Evolutionary conservation across 176 grass and related monocot species (phyloP).

Genomic region (Phoenix roebelenii): DNA sequence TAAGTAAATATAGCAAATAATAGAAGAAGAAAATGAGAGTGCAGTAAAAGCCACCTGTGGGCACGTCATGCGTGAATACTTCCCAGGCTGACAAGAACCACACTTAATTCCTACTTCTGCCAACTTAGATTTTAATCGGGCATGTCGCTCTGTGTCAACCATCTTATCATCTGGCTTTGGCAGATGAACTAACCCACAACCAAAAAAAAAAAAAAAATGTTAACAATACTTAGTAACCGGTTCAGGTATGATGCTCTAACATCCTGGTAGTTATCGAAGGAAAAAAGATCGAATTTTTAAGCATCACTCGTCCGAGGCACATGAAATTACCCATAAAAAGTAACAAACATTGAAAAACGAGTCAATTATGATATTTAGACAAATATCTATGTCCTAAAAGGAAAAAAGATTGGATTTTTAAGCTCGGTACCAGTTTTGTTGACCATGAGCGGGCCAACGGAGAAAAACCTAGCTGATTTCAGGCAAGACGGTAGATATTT

Average conservation of each 20-base stretch:
- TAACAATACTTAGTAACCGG: not conserved
- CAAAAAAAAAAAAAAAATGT: slow-evolving; percentile 1
- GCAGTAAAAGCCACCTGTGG: slow-evolving; percentile 32
- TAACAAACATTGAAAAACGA: no score
- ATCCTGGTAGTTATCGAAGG: no score
- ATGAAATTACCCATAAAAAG: no score
- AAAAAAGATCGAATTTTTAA: no score
- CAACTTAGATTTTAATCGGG: slow-evolving; percentile 30
- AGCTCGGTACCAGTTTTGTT: slow-evolving; percentile 16
- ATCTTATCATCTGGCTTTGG: not conserved
- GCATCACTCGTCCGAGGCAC: no score
- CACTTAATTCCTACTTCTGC: slow-evolving; percentile 38
- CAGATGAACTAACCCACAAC: slow-evolving; percentile 11
- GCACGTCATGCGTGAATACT: slow-evolving; percentile 27
- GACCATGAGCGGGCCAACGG: slow-evolving; percentile 5
- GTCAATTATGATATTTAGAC: no score
- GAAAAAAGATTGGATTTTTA: not conserved
- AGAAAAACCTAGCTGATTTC: slow-evolving; percentile 2
- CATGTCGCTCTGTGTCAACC: slow-evolving; percentile 14
- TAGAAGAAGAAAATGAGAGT: not conserved
- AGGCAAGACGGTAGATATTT: not conserved
- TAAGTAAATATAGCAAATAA: not conserved
- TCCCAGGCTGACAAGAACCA: slow-evolving; percentile 29
- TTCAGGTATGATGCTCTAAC: no score
- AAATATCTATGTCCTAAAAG: no score